Conservation (phyloP, 805 yeast species). For the Zygoascus bituminiphila region DNA sequence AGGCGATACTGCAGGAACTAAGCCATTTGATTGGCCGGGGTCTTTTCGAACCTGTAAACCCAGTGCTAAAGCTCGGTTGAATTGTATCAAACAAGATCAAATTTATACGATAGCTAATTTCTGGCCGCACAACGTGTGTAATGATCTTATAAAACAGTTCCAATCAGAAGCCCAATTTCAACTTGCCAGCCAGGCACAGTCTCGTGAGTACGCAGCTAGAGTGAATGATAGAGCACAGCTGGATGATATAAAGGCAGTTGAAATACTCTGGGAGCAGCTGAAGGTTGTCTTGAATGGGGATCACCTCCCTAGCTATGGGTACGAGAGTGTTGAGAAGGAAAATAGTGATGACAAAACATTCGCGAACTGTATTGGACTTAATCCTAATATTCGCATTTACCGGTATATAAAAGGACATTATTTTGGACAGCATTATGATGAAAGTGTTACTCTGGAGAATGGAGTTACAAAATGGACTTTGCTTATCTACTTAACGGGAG, state of each 20-base stretch:
- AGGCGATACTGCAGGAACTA: neutral
- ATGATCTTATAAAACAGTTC: slow-evolving; percentile 16
- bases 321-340: neutral
- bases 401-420: slow-evolving; percentile 49
- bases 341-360: slow-evolving; percentile 3
- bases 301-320: neutral
- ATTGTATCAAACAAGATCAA: slow-evolving; percentile 10
- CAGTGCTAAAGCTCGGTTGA: neutral
- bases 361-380: slow-evolving; percentile 33
- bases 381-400: slow-evolving; percentile 49
- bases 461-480: slow-evolving; percentile 54
- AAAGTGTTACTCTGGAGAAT: slow-evolving; percentile 35
- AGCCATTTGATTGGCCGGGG: neutral
- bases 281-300: slow-evolving; percentile 7
- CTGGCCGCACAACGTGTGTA: slow-evolving; percentile 9
- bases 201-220: slow-evolving; percentile 47
- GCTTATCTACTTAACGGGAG: slow-evolving; percentile 49
- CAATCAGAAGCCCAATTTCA: slow-evolving; percentile 6
- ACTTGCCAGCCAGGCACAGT: slow-evolving; percentile 38
- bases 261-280: slow-evolving; percentile 39
- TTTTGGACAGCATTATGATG: slow-evolving; percentile 56
- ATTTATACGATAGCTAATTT: slow-evolving; percentile 13
- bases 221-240: slow-evolving; percentile 44
- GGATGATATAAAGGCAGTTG: slow-evolving; percentile 33
- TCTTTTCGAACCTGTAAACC: neutral